Evolutionary conservation across 73 alveolate species (phyloP).

Genomic region (Tetrahymena borealis): DNA sequence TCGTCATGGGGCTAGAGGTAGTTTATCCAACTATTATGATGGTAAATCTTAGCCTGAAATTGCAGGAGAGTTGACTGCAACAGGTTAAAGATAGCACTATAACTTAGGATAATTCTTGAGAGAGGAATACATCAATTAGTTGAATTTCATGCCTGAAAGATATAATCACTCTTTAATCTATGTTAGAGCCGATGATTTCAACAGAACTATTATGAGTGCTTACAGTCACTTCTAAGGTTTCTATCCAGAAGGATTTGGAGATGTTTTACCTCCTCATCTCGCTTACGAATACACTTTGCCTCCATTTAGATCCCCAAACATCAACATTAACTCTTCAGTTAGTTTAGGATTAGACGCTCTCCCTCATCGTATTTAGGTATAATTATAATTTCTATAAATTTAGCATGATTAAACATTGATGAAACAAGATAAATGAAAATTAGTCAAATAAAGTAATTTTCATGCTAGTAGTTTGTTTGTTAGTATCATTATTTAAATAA

Average conservation of each 20-base stretch:
- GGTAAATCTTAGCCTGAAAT: constrained; percentile 10
- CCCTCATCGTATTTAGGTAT: not conserved
- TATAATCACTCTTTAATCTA: constrained; percentile 74
- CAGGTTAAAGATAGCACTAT: constrained; percentile 76
- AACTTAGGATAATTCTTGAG: constrained; percentile 69
- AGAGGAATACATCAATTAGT: constrained; percentile 54
- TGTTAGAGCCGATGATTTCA: constrained; percentile 59
- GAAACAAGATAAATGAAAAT: no score
- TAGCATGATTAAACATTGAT: not conserved
- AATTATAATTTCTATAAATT: not conserved
- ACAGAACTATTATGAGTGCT: constrained; percentile 78
- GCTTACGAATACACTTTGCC: not conserved
- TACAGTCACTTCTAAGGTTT: constrained; percentile 79
- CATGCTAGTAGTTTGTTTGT: no score
- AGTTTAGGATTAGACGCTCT: not conserved
- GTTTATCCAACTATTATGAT: constrained; percentile 13
- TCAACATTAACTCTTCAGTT: not conserved
- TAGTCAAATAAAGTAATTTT: no score
- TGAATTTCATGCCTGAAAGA: constrained; percentile 42
- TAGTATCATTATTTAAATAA: no score
- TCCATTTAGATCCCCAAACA: not conserved
- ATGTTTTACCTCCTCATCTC: not conserved
- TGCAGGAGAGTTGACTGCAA: constrained; percentile 73
- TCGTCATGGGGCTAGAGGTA: constrained; percentile 34
- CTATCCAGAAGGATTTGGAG: constrained; percentile 59